Evolutionary conservation across 1,139 yeast genomes (phyloP), one percentile per base, ranked within the genome.

Genomic region (Geotrichum restrictum): DNA sequence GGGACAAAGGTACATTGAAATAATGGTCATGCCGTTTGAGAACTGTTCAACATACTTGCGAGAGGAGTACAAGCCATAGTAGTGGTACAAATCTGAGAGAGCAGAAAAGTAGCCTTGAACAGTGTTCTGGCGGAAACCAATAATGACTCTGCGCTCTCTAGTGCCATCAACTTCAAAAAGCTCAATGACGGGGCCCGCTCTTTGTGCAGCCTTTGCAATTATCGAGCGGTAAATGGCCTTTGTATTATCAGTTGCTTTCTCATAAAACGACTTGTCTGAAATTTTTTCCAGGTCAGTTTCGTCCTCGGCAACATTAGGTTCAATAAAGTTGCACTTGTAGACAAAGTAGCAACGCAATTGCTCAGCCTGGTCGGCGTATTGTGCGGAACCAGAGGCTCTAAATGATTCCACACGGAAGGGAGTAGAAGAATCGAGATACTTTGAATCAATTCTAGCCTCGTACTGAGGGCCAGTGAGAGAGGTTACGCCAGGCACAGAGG

Each of bases 11-110:
- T 93, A 93, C 76, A 89, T 79, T 43, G 97, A 89, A 62, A 89
- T 82, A 54, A 91, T 79, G 33, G 96, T 85, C 55, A 85, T 80
- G 52, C 96, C 96, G 67, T 91, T 88, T 58, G 93, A 78, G 68
- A 93, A 93, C 67, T 91, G 95, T 70, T 93, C 98, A 56, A 93
- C 93, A 68, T 89, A 93, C 72, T 89, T 89, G 70, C 97, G 81
- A 41, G 95, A 83, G 53, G 93, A 83, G 52, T 82, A 80, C 64
- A 93, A 78, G 59, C 89, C 88, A 72, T 93, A 93, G 75, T 89
- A 93, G 67, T 85, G 87, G 63, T 93, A 93, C 68, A 93, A 77
- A 61, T 91, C 88, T 51, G 89, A 80, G 60, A 93, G 78, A 18
- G 98, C 96, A 40, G 95, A 83, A 69, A 84, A 88, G 74, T 87